phyloP scores from a whole-genome alignment of 2,329 filamentous ascomycete genomes.

The Furcasterigmium furcatum region DNA sequence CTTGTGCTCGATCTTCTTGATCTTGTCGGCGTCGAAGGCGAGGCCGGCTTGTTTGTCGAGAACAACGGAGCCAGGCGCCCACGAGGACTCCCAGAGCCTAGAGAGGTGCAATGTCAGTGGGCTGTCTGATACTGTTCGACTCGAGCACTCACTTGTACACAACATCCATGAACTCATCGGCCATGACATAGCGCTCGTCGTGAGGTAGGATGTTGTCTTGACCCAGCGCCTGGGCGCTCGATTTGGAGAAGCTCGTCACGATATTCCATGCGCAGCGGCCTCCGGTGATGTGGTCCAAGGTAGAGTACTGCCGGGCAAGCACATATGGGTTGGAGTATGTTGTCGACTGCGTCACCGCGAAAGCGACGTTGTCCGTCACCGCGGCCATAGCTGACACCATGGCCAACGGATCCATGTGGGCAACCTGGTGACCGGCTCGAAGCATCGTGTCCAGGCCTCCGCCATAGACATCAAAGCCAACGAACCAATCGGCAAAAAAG shows the following conservation, averaged over 20 bases:
- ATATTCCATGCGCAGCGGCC: conserved; percentile 66
- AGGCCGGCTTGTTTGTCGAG: conserved; percentile 49
- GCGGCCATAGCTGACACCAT: conserved; percentile 63
- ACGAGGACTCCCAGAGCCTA: conserved; percentile 52
- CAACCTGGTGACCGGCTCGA: conserved; percentile 60
- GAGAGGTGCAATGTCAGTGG: too few species aligned
- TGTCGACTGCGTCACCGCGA: conserved; percentile 61
- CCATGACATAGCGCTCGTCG: conserved; percentile 58
- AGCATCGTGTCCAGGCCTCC: too few species aligned
- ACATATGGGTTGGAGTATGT: conserved; percentile 61
- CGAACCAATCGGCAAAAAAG: too few species aligned
- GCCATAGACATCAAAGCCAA: too few species aligned
- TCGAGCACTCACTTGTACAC: conserved; percentile 52
- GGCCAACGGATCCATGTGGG: conserved; percentile 63
- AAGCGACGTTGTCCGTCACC: conserved; percentile 60
- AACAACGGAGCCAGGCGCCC: conserved; percentile 54
- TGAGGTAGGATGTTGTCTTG: conserved; percentile 55
- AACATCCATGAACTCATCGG: conserved; percentile 59
- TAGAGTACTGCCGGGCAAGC: conserved; percentile 59
- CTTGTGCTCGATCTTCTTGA: conserved; percentile 56
- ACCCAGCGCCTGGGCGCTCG: conserved; percentile 60
- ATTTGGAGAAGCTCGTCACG: conserved; percentile 56
- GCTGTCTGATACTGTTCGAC: neutral
- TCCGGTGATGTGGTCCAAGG: conserved; percentile 58
- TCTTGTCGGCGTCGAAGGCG: conserved; percentile 55